phyloP scores from a whole-genome alignment of 805 yeast species.

The Candida pini region DNA sequence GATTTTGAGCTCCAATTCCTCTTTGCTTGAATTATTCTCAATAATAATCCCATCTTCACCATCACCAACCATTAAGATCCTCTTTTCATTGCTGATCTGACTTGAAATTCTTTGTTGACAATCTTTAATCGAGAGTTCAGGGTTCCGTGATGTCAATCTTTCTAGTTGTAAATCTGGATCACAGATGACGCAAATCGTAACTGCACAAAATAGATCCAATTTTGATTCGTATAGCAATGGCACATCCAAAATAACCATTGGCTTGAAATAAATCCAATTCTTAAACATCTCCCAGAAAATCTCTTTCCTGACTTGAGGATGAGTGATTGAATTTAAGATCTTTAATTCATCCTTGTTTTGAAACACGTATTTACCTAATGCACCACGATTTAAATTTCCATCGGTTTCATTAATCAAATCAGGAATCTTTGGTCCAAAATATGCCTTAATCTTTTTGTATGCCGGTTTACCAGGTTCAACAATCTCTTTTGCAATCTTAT shows the following conservation, averaged over 20 bases:
- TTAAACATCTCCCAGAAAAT: constrained; percentile 51
- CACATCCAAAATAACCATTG: constrained; percentile 75
- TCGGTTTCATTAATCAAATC: constrained; percentile 40
- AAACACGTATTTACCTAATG: constrained; percentile 75
- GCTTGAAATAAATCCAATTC: constrained; percentile 53
- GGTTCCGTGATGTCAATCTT: constrained; percentile 63
- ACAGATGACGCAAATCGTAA: constrained; percentile 64
- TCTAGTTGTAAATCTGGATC: constrained; percentile 49
- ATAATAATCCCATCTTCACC: constrained; percentile 60
- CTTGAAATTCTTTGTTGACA: constrained; percentile 66
- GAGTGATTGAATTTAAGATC: constrained; percentile 69
- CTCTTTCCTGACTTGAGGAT: constrained; percentile 75
- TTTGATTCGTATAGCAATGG: constrained; percentile 85
- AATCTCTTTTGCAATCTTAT: constrained; percentile 76
- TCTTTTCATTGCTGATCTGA: constrained; percentile 65
- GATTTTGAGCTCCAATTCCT: constrained; percentile 38
- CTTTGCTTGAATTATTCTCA: constrained; percentile 49
- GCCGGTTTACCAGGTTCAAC: constrained; percentile 78
- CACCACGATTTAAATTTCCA: constrained; percentile 57
- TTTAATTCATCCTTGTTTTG: constrained; percentile 54
- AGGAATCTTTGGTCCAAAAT: constrained; percentile 53
- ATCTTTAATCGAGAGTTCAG: constrained; percentile 58
- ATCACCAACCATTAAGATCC: no score
- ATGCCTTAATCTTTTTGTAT: constrained; percentile 54
- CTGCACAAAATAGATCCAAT: constrained; percentile 66